These are phyloP conservation scores for Torulaspora pretoriensis DNA, from an alignment of 1,139 yeast genomes.

Conservation along the genomic window DNA sequence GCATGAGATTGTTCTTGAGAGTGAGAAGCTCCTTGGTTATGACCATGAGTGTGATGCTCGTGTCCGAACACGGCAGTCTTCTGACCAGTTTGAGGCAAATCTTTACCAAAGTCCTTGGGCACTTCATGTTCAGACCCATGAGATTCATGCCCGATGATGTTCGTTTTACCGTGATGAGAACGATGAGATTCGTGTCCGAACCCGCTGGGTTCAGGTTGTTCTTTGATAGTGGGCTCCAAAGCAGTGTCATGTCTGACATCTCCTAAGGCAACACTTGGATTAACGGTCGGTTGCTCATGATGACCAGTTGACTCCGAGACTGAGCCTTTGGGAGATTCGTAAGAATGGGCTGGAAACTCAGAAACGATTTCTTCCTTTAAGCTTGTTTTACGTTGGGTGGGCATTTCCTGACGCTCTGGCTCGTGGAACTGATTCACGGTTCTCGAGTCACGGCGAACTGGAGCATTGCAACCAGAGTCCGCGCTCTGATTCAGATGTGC, in stretches of 20 bases:
- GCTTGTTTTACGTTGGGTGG: neutral
- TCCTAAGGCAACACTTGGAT: neutral
- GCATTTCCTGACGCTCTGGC: neutral
- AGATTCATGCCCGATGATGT: neutral
- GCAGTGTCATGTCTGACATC: neutral
- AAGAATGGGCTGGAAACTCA: slow-evolving; percentile 6
- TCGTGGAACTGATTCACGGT: slow-evolving; percentile 4
- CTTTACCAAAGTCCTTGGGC: neutral
- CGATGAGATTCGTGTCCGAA: neutral
- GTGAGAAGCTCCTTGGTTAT: too few relatives aligned
- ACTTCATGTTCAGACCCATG: neutral
- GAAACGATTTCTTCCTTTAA: neutral
- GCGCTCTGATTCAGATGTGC: slow-evolving; percentile 5
- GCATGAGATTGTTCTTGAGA: too few relatives aligned
- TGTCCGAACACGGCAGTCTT: neutral
- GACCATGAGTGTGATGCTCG: neutral
- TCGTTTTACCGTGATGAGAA: neutral
- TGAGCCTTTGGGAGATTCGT: neutral
- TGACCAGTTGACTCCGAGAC: neutral
- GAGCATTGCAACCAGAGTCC: slow-evolving; percentile 3
- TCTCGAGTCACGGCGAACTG: slow-evolving; percentile 5
- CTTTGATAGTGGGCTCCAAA: neutral
- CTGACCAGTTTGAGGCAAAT: neutral
- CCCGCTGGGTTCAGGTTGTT: neutral
- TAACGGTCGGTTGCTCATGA: neutral